Base-by-base conservation (phyloP, 805 yeast genomes). In the Metschnikowia continentalis region DNA sequence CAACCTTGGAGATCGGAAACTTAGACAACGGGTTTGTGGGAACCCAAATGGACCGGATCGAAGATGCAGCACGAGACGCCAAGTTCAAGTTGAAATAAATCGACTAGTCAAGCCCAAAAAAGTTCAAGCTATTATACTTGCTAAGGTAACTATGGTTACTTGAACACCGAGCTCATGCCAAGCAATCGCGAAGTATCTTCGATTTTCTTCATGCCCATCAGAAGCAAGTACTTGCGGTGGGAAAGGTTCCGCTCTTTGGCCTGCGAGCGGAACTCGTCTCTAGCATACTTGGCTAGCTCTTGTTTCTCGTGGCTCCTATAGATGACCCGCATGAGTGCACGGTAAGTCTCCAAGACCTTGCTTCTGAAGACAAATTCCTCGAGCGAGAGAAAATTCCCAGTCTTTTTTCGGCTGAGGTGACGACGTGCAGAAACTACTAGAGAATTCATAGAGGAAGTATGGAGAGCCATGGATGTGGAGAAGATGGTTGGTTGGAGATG, bases 351-450 rank as follows among this genome's bases (percentile, higher is more conserved):
- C n/a, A 62, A 57, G 14, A 74, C 63, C 49, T 66, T 65, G 42
- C 61, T 68, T 15, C 76, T 63, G 47, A 74, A 72, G 33, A 74
- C 47, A 50, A 74, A 74, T 50, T 74, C 77, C 40, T 74, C 76
- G 5, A 74, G 57, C 5, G 73, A 59, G 19, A 70, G 47, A 42
- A 53, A 41, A 23, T 44, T 48, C 3, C 19, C 46, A 13, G 37
- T 36, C 17, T 32, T 42, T 3, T 13, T 42, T 22, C 30, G 30
- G 46, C 46, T 42, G 4, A 33, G 32, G 13, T 42, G 38, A 15
- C 46, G 46, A n/a, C 32, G 36, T 20, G 46, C 46, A 10, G 38
- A 42, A 14, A 33, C 22, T 15, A 8, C 22, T 4, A 42, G 11
- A n/a, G 10, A 42, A 5, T 11, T 22, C 46, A 42, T 42, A 6